Conservation (phyloP, 495 filamentous ascomycete genomes). For the Daldinia vernicosa region DNA sequence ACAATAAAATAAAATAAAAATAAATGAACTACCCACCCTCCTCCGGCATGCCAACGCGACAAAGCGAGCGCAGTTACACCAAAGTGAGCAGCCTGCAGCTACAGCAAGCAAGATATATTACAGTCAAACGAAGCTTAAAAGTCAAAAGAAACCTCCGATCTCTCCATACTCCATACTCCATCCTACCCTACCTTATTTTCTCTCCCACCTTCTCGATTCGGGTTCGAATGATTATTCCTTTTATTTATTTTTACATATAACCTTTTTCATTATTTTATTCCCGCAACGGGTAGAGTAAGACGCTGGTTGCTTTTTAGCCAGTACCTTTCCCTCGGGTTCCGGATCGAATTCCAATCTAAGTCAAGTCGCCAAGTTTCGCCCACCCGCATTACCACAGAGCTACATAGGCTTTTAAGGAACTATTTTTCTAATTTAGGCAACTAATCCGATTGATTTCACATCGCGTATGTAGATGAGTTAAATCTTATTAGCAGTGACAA, state of each 20-base stretch:
- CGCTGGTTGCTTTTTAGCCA: slow-evolving; percentile 33
- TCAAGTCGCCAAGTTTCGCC: slow-evolving; percentile 31
- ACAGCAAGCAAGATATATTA: slow-evolving; percentile 45
- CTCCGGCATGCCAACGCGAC: slow-evolving; percentile 19
- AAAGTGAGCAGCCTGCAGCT: slow-evolving; percentile 38
- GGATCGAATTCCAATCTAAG: slow-evolving; percentile 33
- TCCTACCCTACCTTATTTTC: slow-evolving; percentile 22
- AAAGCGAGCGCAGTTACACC: slow-evolving; percentile 32
- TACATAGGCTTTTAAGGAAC: slow-evolving; percentile 17
- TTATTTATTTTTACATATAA: not conserved
- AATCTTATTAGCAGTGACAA: slow-evolving; percentile 21
- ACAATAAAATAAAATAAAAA: slow-evolving; percentile 7
- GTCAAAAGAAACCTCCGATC: slow-evolving; percentile 46
- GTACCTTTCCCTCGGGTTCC: slow-evolving; percentile 43
- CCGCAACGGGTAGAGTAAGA: slow-evolving; percentile 26
- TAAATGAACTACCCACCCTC: slow-evolving; percentile 32
- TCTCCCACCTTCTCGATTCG: slow-evolving; percentile 35
- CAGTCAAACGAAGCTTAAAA: slow-evolving; percentile 44
- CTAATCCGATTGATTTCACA: slow-evolving; percentile 30
- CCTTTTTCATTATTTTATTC: slow-evolving; percentile 21
- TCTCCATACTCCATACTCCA: slow-evolving; percentile 25
- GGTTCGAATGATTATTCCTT: slow-evolving; percentile 5
- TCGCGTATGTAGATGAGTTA: slow-evolving; percentile 24
- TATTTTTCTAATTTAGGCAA: slow-evolving; percentile 35
- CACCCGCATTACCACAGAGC: slow-evolving; percentile 9